A percentile compares a stretch with the other conserved stretches of the same genome.
Evolutionary conservation across 2,329 filamentous ascomycete species (phyloP).

Genomic region (Waltergamsia citrina): DNA sequence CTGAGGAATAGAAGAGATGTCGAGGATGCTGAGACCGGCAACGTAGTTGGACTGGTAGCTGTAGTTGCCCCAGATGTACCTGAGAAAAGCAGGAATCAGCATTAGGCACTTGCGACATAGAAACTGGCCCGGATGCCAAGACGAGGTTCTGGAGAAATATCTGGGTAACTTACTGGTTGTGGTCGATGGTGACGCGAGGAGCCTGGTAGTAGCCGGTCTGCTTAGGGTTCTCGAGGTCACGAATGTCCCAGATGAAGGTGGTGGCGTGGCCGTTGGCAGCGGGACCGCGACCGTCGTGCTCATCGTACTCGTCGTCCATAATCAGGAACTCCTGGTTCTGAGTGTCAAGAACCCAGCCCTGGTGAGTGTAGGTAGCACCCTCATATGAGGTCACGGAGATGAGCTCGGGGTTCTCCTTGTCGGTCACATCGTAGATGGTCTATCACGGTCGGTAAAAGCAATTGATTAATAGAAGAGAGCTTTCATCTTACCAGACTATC

Average conservation of each 20-base stretch:
- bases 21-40: conserved; percentile 32
- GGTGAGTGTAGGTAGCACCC: conserved; percentile 47
- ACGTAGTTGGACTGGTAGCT: conserved; percentile 41
- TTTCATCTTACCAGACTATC: conserved; percentile 21
- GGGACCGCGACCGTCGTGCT: conserved; percentile 26
- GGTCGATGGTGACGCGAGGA: conserved; percentile 19
- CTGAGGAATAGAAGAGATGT: conserved; percentile 21
- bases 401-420: conserved; percentile 36
- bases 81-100: conserved; percentile 1
- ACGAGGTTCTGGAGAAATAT: too few relatives aligned
- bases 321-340: conserved; percentile 34
- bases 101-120: conserved; percentile 2
- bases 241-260: conserved; percentile 38
- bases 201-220: conserved; percentile 24
- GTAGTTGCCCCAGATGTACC: conserved; percentile 31
- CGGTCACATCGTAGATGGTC: conserved; percentile 43
- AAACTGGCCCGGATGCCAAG: too few relatives aligned
- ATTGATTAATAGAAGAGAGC: conserved; percentile 20
- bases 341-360: too few relatives aligned
- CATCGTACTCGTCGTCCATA: conserved; percentile 44
- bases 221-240: too few relatives aligned
- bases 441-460: background rate
- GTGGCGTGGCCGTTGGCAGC: conserved; percentile 10
- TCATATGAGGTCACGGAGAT: conserved; percentile 43
- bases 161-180: conserved; percentile 15